Base-by-base conservation (phyloP, 306 rosid species). In the Malus asiatica region DNA sequence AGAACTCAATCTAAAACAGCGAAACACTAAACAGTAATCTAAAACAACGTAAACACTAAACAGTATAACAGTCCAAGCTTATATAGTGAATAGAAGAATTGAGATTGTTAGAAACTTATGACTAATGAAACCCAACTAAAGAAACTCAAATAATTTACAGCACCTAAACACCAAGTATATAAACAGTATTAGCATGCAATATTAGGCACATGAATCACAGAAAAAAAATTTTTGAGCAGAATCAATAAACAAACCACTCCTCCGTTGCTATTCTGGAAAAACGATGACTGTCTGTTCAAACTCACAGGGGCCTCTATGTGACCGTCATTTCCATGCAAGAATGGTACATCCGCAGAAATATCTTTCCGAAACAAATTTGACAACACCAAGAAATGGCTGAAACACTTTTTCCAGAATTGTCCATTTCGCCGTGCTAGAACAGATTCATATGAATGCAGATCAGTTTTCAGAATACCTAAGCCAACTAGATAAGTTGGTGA, bases 401-500 rank as follows among this genome's bases (percentile, higher is more conserved):
- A 95, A 83, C 83, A 84, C 76, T 88, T 88, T 86, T 90, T 88
- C 96, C 96, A 90, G 85, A 85, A 55, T 51, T 78, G 89, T 81
- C 84, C 75, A 73, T 75, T 85, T 81, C 88, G 89, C 76, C 53
- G 77, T 6, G 83, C 86, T 77, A 89, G 45, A 63, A 85, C 78
- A 72, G 96, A 82, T 62, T 85, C 81, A 76, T 83, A 83, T 52
- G 87, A 75, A 77, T 76, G 81, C 70, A 76, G 82, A 77, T 89
- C 95, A 14, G 82, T 86, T 84, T 85, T 90, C 76, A 95, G 84
- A 79, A 86, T 78, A 84, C 88, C 95, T 42, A 88, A 75, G 87
- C 96, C 89, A 83, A 92, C 96, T 44, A 83, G 82, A 76, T 95
- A 95, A 51, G 90, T 88, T 74, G 97, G 97, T 11, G 85, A 79